Evolutionary conservation across 768 basidiomycete genomes (phyloP).

Genomic region (Leccinum longicurvipes): DNA sequence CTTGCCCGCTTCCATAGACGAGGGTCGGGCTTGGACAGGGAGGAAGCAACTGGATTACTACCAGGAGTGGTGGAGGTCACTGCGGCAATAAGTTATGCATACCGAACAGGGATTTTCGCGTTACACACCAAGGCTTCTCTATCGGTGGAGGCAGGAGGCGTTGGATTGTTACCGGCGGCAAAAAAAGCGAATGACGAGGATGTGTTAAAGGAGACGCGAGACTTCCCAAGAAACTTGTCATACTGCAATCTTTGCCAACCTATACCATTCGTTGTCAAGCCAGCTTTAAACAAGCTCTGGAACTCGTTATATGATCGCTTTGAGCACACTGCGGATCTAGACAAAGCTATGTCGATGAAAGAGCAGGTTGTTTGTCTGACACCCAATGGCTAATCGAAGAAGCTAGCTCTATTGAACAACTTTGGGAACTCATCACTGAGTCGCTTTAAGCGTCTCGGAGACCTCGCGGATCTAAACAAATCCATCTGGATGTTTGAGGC

Average conservation of each 20-base stretch:
- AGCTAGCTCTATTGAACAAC: too few relatives aligned
- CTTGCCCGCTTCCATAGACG: neutral
- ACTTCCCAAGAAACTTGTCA: neutral
- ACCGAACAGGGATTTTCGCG: neutral
- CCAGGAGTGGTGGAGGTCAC: neutral
- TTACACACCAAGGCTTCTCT: neutral
- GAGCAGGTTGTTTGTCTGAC: too few relatives aligned
- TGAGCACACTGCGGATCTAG: too few relatives aligned
- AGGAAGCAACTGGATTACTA: neutral
- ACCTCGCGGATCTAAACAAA: too few relatives aligned
- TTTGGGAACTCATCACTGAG: too few relatives aligned
- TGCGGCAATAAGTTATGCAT: neutral
- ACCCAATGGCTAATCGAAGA: too few relatives aligned
- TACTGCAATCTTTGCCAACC: neutral
- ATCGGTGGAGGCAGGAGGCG: neutral
- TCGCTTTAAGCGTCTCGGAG: too few relatives aligned
- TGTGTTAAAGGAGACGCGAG: neutral
- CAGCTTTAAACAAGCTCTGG: too few relatives aligned
- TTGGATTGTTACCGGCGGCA: neutral
- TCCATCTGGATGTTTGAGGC: too few relatives aligned
- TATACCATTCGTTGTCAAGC: neutral
- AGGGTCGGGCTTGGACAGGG: neutral
- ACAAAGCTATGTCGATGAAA: too few relatives aligned
- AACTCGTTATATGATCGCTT: too few relatives aligned
- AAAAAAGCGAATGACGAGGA: neutral